These are phyloP conservation scores for Zygosaccharomyces pseudorouxii DNA, from an alignment of 805 yeast genomes.

Conservation along the genomic window DNA sequence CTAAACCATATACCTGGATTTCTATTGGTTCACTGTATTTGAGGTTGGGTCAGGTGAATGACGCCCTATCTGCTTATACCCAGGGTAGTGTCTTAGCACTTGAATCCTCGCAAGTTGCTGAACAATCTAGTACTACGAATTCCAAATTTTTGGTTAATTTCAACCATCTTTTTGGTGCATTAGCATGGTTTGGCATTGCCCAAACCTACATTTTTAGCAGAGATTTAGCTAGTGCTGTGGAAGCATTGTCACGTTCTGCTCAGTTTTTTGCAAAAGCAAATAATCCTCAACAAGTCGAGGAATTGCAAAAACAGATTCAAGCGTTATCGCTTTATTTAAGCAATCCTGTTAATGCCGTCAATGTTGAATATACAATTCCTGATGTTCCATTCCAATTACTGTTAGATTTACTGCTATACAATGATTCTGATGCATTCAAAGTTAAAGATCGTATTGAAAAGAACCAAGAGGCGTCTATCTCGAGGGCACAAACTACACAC, in stretches of 20 bases:
- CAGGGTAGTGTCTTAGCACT: constrained; percentile 49
- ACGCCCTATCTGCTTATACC: constrained; percentile 62
- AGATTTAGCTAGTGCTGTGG: constrained; percentile 19
- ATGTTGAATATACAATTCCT: constrained; percentile 14
- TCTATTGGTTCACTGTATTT: constrained; percentile 60
- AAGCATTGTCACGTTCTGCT: constrained; percentile 16
- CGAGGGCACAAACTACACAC: background rate
- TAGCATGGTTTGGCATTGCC: constrained; percentile 31
- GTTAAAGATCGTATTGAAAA: constrained; percentile 8
- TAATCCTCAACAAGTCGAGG: constrained; percentile 3
- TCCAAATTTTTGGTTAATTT: constrained; percentile 7
- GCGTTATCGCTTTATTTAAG: background rate
- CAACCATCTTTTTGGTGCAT: constrained; percentile 21
- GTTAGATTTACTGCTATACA: constrained; percentile 19
- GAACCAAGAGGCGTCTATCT: constrained; percentile 1
- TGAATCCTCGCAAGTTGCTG: constrained; percentile 6
- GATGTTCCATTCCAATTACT: constrained; percentile 23
- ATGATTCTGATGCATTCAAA: constrained; percentile 17
- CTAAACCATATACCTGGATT: constrained; percentile 56
- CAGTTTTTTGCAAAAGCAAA: constrained; percentile 18
- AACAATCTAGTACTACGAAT: constrained; percentile 4
- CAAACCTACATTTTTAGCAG: constrained; percentile 24
- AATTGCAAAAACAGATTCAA: constrained; percentile 3
- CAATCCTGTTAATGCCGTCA: background rate
- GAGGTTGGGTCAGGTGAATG: constrained; percentile 55